Evolutionary conservation across 163 green algal species (phyloP).

Genomic region (Coccomyxa subellipsoidea): DNA sequence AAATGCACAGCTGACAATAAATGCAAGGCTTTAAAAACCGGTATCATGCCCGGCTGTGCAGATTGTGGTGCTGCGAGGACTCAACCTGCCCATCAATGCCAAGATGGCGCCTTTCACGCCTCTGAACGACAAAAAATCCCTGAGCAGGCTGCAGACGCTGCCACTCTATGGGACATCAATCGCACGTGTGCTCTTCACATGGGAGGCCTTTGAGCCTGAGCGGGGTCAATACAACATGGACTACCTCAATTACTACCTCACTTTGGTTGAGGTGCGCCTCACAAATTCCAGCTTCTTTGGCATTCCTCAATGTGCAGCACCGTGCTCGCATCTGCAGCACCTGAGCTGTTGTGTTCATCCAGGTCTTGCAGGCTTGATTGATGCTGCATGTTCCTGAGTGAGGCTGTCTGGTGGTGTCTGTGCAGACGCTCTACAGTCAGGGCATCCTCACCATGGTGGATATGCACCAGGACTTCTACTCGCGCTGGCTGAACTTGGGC

Average conservation of each 20-base stretch:
- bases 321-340: too few relatives aligned
- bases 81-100: background rate
- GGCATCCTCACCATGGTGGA: slow-evolving; percentile 6
- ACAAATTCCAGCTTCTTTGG: background rate
- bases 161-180: background rate
- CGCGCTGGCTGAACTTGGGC: background rate
- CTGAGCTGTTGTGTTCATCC: too few relatives aligned
- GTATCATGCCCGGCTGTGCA: background rate
- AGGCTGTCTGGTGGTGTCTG: background rate
- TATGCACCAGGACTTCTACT: slow-evolving; percentile 8
- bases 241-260: slow-evolving; percentile 6
- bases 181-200: slow-evolving; percentile 7
- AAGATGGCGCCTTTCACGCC: background rate
- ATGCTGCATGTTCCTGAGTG: too few relatives aligned
- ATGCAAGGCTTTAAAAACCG: background rate
- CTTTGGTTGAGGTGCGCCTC: background rate
- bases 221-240: background rate
- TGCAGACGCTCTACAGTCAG: background rate
- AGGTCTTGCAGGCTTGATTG: background rate
- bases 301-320: background rate
- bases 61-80: slow-evolving; percentile 3
- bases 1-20: background rate
- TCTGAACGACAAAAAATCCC: background rate
- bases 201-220: slow-evolving; percentile 8
- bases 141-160: background rate